Evolutionary conservation across 2,329 filamentous ascomycete genomes (phyloP), one percentile per base, ranked within the genome.

Genomic region (Paraphoma sp.): DNA sequence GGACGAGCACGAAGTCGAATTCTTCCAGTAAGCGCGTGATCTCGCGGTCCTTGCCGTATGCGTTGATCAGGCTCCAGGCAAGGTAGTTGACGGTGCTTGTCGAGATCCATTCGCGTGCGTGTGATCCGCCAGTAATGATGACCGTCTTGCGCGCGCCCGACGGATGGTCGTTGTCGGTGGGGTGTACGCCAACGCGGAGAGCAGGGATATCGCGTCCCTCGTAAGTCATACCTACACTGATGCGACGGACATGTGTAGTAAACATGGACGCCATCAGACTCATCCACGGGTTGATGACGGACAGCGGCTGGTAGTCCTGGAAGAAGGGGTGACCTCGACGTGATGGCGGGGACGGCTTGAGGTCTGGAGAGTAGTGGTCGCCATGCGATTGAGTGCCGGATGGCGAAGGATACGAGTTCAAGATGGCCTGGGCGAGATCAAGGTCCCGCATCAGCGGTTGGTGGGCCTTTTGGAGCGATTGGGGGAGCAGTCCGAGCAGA

Each of bases 41-140:
- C 11, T 77, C 77, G 80, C 83, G 60, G 70, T 84, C 77, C 85
- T 92, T 91, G 57, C 90, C 91, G 74, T 94, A 96, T 4, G 87
- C 86, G 0, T 90, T 93, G 68, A 97, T 91, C 46, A 98, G 83
- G 14, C 87, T 91, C 86, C 95, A 97, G 9, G 94, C 92, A 30
- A 97, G 81, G 69, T 96, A 98, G 68, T 90, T 96, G 50, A 96
- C 92, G 0, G 93, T 96, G 69, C 89, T 95, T 0, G 90, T 93
- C 45, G 92, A 92, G 63, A 99, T 96, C 95, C 95, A 99, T 81
- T 99, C 95, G 38, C 95, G 87, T 3, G 93, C 94, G 76, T 98
- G 95, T n/a, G 91, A 83, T 47, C 94, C 94, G 51, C 92, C 95
- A 4, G 88, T 88, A 17, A 99, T 82, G 48, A 97, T 81, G 54